Percentiles rank a stretch among this genome's conserved stretches.
Conservation (phyloP, 805 yeast genomes). For the Yarrowia porcina region DNA sequence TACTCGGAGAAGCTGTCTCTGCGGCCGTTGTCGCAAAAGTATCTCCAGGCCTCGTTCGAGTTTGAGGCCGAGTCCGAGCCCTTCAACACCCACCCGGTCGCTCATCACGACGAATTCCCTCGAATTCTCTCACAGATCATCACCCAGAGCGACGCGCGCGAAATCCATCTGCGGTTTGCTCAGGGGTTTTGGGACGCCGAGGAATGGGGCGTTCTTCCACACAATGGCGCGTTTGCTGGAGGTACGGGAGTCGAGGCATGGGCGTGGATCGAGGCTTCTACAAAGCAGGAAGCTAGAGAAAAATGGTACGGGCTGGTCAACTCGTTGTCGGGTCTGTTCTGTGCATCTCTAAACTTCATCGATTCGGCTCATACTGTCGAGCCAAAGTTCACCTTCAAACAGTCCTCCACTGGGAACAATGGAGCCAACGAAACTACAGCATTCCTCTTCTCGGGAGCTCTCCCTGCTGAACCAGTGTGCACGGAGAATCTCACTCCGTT, state of each 20-base stretch:
- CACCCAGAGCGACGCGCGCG: slow-evolving; percentile 61
- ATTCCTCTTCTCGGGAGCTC: slow-evolving; percentile 71
- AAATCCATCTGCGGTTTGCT: slow-evolving; percentile 78
- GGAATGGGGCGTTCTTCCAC: slow-evolving; percentile 79
- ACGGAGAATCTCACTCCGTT: slow-evolving; percentile 96
- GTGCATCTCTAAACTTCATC: slow-evolving; percentile 90
- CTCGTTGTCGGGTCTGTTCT: slow-evolving; percentile 82
- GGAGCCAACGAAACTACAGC: slow-evolving; percentile 19
- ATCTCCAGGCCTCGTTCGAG: slow-evolving; percentile 64
- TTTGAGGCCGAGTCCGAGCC: slow-evolving; percentile 61
- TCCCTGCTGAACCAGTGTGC: slow-evolving; percentile 93
- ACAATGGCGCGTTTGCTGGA: slow-evolving; percentile 68
- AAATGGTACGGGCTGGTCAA: slow-evolving; percentile 73
- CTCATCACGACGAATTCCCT: slow-evolving; percentile 55
- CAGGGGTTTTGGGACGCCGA: slow-evolving; percentile 96
- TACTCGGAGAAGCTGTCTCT: slow-evolving; percentile 62
- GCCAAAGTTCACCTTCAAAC: slow-evolving; percentile 40
- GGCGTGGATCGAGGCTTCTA: slow-evolving; percentile 72
- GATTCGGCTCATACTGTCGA: slow-evolving; percentile 74
- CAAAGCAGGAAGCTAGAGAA: slow-evolving; percentile 51
- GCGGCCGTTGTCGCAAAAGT: slow-evolving; percentile 71
- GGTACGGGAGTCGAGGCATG: slow-evolving; percentile 95
- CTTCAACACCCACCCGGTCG: slow-evolving; percentile 26
- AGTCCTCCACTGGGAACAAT: slow-evolving; percentile 34
- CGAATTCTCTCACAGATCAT: slow-evolving; percentile 75